Conservation (phyloP, 305 asterid genomes). For the Solanum hybrid region DNA sequence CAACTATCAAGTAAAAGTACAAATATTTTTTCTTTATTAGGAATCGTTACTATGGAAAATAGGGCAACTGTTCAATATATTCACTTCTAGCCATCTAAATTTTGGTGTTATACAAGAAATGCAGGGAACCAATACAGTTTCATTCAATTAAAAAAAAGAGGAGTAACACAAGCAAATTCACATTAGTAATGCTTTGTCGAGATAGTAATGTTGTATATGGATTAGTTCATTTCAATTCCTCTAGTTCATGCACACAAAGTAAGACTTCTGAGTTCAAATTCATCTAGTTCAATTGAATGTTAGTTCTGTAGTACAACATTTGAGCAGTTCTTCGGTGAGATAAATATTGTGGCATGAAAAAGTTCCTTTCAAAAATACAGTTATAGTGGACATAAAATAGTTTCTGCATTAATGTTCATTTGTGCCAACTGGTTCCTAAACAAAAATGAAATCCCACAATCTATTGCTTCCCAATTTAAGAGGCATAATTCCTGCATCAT, state of each 20-base stretch:
- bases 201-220: neutral
- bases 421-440: neutral
- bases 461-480: neutral
- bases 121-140: neutral
- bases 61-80: neutral
- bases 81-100: neutral
- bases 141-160: neutral
- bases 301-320: neutral
- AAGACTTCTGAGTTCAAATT: neutral
- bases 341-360: neutral
- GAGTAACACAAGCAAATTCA: neutral
- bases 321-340: neutral
- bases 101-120: neutral
- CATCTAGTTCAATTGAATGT: neutral
- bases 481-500: neutral
- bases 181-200: neutral
- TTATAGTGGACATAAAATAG: neutral
- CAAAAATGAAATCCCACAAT: neutral
- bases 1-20: neutral
- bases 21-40: neutral
- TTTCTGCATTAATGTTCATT: neutral
- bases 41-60: neutral
- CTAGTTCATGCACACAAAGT: neutral
- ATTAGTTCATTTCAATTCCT: neutral
- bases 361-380: neutral